phyloP scores from a whole-genome alignment of 1,284 basidiomycete genomes.

The Malassezia dermatis region DNA sequence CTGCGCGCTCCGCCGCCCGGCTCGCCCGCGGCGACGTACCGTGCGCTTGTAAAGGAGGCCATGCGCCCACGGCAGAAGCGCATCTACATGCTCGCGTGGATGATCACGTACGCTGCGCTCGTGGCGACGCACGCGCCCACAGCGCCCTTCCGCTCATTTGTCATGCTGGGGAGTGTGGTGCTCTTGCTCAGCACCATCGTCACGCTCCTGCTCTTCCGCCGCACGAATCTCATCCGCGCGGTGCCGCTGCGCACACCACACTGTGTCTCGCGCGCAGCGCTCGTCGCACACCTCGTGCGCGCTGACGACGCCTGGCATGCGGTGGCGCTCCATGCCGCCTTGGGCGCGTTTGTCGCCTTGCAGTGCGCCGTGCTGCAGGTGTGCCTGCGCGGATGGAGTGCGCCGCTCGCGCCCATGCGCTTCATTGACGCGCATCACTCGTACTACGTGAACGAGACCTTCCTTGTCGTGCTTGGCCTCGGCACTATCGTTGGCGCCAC shows the following conservation, averaged over 20 bases:
- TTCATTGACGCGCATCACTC: constrained; percentile 28
- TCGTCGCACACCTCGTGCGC: not conserved
- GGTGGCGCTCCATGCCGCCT: constrained; percentile 13
- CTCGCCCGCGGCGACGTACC: constrained; percentile 12
- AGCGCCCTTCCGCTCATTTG: constrained; percentile 10
- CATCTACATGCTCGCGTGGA: constrained; percentile 21
- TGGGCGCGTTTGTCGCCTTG: constrained; percentile 16
- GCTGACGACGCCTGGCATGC: not conserved
- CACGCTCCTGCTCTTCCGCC: constrained; percentile 20
- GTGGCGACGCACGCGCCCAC: constrained; percentile 14
- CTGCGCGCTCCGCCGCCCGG: not conserved
- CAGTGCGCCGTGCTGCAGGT: constrained; percentile 9
- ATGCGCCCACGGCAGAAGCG: constrained; percentile 30
- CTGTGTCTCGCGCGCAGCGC: not conserved
- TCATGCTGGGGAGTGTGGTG: constrained; percentile 11
- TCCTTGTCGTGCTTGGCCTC: constrained; percentile 19
- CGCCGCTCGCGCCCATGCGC: constrained; percentile 14
- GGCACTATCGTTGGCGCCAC: constrained; percentile 12
- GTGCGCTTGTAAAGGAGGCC: constrained; percentile 17
- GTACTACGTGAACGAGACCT: constrained; percentile 33
- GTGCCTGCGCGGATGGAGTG: constrained; percentile 1
- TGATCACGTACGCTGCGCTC: constrained; percentile 20
- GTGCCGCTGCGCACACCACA: not conserved
- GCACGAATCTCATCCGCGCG: constrained; percentile 4
- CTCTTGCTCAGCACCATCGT: constrained; percentile 17